phyloP scores from a whole-genome alignment of 805 yeast genomes.

The Kodamaea hsintzibuensis region DNA sequence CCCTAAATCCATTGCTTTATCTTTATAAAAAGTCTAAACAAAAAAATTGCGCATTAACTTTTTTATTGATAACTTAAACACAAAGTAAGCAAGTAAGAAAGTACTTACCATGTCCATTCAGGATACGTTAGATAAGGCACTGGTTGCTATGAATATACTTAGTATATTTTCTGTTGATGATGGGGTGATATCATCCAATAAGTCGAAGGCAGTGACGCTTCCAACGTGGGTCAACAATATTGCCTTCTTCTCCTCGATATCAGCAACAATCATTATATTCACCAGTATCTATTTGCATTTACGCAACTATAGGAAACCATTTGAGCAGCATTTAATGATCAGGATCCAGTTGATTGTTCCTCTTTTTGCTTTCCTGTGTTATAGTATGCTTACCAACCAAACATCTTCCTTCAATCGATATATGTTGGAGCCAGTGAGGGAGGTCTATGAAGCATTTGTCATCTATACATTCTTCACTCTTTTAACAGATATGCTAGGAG shows the following conservation, averaged over 20 bases:
- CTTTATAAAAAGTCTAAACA: neutral
- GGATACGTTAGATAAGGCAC: neutral
- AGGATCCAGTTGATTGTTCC: constrained; percentile 85
- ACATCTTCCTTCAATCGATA: constrained; percentile 40
- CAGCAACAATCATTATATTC: constrained; percentile 24
- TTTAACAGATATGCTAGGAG: constrained; percentile 83
- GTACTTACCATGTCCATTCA: neutral
- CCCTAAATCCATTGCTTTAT: too few species aligned
- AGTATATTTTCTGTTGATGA: neutral
- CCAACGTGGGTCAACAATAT: constrained; percentile 22
- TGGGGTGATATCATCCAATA: neutral
- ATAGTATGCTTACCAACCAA: constrained; percentile 50
- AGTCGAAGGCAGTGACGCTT: constrained; percentile 9
- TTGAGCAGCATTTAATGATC: constrained; percentile 80
- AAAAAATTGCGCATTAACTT: neutral
- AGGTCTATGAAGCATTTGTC: constrained; percentile 93
- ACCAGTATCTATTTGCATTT: constrained; percentile 35
- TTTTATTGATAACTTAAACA: neutral
- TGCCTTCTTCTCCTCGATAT: constrained; percentile 21
- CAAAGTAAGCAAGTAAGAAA: neutral
- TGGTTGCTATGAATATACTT: neutral
- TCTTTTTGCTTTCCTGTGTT: constrained; percentile 72
- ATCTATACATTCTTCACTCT: constrained; percentile 89
- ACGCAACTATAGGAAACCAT: constrained; percentile 80
- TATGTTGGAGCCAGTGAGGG: constrained; percentile 72